These are phyloP conservation scores for Kazachstania kunashirensis DNA, from an alignment of 805 yeast species.

Conservation along the genomic window DNA sequence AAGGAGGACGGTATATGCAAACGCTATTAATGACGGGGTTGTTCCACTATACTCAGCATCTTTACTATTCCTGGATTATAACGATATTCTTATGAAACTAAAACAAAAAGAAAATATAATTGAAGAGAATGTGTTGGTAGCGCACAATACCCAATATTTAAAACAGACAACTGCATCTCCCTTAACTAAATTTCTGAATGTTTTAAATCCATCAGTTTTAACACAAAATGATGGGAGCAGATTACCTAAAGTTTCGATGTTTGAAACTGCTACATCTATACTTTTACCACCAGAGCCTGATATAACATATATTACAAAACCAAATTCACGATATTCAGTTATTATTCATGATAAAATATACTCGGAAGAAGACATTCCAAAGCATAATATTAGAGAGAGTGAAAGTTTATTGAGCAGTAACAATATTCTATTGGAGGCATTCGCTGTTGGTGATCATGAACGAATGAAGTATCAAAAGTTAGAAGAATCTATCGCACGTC, in stretches of 20 bases:
- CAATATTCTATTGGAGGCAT: slow-evolving; percentile 29
- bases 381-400: slow-evolving; percentile 4
- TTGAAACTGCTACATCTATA: slow-evolving; percentile 59
- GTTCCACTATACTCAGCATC: slow-evolving; percentile 73
- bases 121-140: not conserved
- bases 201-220: slow-evolving; percentile 30
- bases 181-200: slow-evolving; percentile 36
- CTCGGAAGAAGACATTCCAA: slow-evolving; percentile 41
- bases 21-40: slow-evolving; percentile 69
- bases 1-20: slow-evolving; percentile 66
- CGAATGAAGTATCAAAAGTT: slow-evolving; percentile 64
- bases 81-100: slow-evolving; percentile 31
- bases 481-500: slow-evolving; percentile 78
- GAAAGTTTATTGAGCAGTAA: slow-evolving; percentile 12
- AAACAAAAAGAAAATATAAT: slow-evolving; percentile 17
- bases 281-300: slow-evolving; percentile 66
- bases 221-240: slow-evolving; percentile 13
- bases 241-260: slow-evolving; percentile 57
- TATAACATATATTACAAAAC: slow-evolving; percentile 50
- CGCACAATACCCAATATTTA: slow-evolving; percentile 14
- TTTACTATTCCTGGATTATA: slow-evolving; percentile 57
- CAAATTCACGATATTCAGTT: slow-evolving; percentile 44
- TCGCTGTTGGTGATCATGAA: slow-evolving; percentile 29
- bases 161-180: slow-evolving; percentile 31
- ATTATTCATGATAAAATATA: slow-evolving; percentile 65